A percentile compares a stretch with the other conserved stretches of the same genome.
Evolutionary conservation across 257 asterid species (phyloP).

Genomic region (Cordia subcordata): DNA sequence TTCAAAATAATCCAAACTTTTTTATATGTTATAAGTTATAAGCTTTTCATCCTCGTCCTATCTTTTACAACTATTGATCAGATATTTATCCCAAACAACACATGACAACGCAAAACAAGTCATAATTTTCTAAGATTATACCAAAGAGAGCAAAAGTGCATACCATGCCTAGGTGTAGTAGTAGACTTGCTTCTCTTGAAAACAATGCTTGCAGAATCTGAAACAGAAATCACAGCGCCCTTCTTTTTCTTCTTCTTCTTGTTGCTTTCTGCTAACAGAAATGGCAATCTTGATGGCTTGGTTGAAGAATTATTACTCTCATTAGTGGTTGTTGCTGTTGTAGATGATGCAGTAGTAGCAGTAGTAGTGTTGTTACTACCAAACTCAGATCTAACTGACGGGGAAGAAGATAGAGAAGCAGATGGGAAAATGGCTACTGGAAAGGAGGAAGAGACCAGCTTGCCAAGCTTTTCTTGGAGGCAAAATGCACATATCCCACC

Average conservation of each 20-base stretch:
- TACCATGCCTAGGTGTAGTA: constrained; percentile 52
- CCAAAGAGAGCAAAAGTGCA: too few relatives aligned
- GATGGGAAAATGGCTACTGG: constrained; percentile 70
- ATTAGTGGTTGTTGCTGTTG: not conserved
- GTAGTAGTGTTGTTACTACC: constrained; percentile 16
- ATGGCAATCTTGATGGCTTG: constrained; percentile 59
- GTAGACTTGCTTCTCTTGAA: constrained; percentile 88
- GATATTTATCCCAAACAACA: too few relatives aligned
- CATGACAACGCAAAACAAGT: too few relatives aligned
- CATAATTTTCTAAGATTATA: too few relatives aligned
- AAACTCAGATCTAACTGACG: constrained; percentile 83
- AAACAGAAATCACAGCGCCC: constrained; percentile 16
- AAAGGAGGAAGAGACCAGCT: constrained; percentile 83
- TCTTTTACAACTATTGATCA: too few relatives aligned
- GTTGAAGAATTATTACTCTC: too few relatives aligned
- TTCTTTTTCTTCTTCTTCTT: constrained; percentile 41
- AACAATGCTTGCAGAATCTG: constrained; percentile 35
- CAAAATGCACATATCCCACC: constrained; percentile 98
- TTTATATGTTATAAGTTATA: too few relatives aligned
- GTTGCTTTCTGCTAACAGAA: constrained; percentile 44
- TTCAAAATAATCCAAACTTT: too few relatives aligned
- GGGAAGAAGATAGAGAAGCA: constrained; percentile 71
- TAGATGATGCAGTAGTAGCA: not conserved
- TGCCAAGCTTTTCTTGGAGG: constrained; percentile 98
- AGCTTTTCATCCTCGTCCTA: too few relatives aligned